Conservation (phyloP, 306 rosid species). For the Myrica gale region DNA sequence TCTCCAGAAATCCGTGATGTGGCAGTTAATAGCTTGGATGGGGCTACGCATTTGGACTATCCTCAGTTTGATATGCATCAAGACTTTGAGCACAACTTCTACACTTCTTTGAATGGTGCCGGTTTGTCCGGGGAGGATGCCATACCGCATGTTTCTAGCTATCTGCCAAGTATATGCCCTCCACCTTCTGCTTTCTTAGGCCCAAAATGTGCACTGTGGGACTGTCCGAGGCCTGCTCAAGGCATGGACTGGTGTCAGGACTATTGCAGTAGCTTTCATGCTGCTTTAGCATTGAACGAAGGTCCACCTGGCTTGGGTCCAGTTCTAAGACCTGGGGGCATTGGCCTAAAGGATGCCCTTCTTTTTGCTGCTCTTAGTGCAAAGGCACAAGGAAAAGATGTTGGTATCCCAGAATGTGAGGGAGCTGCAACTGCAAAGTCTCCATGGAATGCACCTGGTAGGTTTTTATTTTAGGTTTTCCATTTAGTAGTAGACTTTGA, state of each 20-base stretch:
- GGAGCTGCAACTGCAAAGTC: constrained; percentile 99
- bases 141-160: constrained; percentile 65
- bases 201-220: constrained; percentile 98
- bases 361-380: constrained; percentile 91
- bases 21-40: constrained; percentile 58
- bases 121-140: constrained; percentile 57
- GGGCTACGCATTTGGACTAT: constrained; percentile 61
- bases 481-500: neutral
- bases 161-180: constrained; percentile 79
- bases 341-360: constrained; percentile 83
- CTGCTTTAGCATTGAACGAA: constrained; percentile 87
- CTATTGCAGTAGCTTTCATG: constrained; percentile 95
- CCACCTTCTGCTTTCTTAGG: constrained; percentile 97
- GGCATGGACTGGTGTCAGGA: constrained; percentile 88
- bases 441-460: constrained; percentile 99
- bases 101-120: constrained; percentile 46
- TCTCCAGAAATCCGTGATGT: constrained; percentile 52
- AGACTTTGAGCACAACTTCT: constrained; percentile 55
- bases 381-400: constrained; percentile 87
- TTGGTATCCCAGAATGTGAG: constrained; percentile 96
- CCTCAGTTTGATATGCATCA: constrained; percentile 66
- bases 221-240: constrained; percentile 91
- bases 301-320: constrained; percentile 99
- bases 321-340: constrained; percentile 91
- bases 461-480: constrained; percentile 25